Conservation (phyloP, 2,329 filamentous ascomycete genomes). For the Davidsoniella virescens region DNA sequence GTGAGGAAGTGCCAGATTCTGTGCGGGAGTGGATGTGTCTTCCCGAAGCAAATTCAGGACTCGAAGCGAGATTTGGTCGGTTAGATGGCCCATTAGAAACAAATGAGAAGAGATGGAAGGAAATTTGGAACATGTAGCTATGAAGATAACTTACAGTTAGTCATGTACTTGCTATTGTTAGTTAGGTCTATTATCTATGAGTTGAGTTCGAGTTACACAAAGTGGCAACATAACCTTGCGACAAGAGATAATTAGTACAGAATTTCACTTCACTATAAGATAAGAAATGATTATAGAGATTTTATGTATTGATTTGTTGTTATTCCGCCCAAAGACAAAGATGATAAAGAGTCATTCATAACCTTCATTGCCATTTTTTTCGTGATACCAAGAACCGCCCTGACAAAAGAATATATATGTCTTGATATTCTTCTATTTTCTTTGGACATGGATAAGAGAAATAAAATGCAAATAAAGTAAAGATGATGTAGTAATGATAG, state of each 20-base stretch:
- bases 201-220: neutral
- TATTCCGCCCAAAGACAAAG: neutral
- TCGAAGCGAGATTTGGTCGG: conserved; percentile 45
- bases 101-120: conserved; percentile 42
- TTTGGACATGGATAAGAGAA: too few relatives aligned
- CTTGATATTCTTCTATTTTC: too few relatives aligned
- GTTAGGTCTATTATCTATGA: neutral
- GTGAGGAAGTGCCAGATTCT: conserved; percentile 74
- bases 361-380: too few relatives aligned
- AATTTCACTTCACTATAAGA: too few relatives aligned
- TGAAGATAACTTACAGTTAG: neutral
- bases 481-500: neutral
- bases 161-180: neutral
- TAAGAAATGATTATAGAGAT: too few relatives aligned
- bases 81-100: conserved; percentile 44
- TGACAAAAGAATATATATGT: too few relatives aligned
- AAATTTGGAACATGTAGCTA: conserved; percentile 40
- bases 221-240: too few relatives aligned
- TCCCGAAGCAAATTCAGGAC: conserved; percentile 53
- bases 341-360: neutral
- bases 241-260: too few relatives aligned
- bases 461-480: too few relatives aligned
- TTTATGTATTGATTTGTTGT: too few relatives aligned
- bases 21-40: conserved; percentile 76
- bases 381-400: too few relatives aligned